phyloP scores from a whole-genome alignment of 495 filamentous ascomycete species.

The Thozetella sp. region DNA sequence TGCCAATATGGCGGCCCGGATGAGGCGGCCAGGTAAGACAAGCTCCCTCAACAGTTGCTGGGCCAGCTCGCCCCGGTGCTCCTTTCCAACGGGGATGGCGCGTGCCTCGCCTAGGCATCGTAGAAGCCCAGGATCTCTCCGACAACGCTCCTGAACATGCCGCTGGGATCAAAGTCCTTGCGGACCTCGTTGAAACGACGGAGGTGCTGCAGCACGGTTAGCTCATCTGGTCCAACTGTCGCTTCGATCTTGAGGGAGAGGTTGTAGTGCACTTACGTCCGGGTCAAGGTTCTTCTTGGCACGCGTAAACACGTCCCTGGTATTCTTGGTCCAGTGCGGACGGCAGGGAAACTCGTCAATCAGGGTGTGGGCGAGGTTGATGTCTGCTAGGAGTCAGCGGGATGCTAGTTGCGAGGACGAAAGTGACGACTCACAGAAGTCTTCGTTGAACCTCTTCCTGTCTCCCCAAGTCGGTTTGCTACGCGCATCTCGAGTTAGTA shows the following conservation, averaged over 20 bases:
- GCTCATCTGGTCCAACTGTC: neutral
- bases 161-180: constrained; percentile 45
- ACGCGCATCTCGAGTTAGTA: too few species aligned
- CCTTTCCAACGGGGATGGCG: too few species aligned
- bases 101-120: constrained; percentile 7
- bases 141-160: constrained; percentile 44
- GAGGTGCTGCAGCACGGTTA: constrained; percentile 27
- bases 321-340: constrained; percentile 56
- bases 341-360: constrained; percentile 49
- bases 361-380: constrained; percentile 42
- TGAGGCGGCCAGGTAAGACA: too few species aligned
- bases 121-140: constrained; percentile 49
- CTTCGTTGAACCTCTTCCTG: constrained; percentile 47
- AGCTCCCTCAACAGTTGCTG: too few species aligned
- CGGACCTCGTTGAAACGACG: constrained; percentile 43
- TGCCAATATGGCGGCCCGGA: too few species aligned
- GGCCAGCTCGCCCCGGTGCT: too few species aligned
- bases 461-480: constrained; percentile 44
- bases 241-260: too few species aligned
- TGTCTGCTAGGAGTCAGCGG: constrained; percentile 28
- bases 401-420: too few species aligned
- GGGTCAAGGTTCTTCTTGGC: constrained; percentile 48
- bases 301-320: constrained; percentile 41
- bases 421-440: constrained; percentile 43
- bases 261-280: constrained; percentile 22